Evolutionary conservation across 2,329 filamentous ascomycete species (phyloP), one percentile per base, ranked within the genome.

Genomic region (Arthroderma sp.): DNA sequence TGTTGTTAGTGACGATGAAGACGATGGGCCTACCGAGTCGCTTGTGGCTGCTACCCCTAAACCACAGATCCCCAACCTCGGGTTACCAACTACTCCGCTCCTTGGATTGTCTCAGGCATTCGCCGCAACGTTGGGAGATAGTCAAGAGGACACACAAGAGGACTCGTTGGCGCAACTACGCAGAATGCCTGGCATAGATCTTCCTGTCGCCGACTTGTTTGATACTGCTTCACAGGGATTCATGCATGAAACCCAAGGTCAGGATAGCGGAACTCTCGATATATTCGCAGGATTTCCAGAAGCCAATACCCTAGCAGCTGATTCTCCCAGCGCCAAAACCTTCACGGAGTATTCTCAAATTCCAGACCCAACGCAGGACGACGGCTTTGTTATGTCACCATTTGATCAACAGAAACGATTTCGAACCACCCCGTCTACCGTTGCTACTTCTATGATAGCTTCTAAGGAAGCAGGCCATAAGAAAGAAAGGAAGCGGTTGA

Each of bases 61-160:
- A 60, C 71, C 71, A 11, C 84, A 84, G 2, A 86, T 88, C 58
- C 86, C 85, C 2, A 84, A 83, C 1, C 72, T 88, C 19, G 81
- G 84, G 66, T 73, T 76, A 66, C 59, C 68, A 67, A 49, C 4
- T 13, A 67, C 70, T 41, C 65, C 73, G 55, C 71, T 76, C 4
- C 69, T 95, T 43, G 87, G 88, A 8, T 77, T 95, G 47, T 94
- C 89, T 0, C 91, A 95, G 65, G 91, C 93, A 61, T 96, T 95
- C 67, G 87, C 87, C 4, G 88, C 88, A 11, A 95, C 90, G 0
- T 86, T 96, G 82, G 89, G 87, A 52, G 83, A 81, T 38, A 75
- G 77, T 59, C 72, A 78, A 53, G 68, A 69, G 2, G 70, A 71
- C 15, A 67, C 63, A 15, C 66, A 77, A 59, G 70, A 76, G 61